A percentile compares a stretch with the other conserved stretches of the same genome.
Evolutionary conservation across 345 rosid genomes (phyloP).

Genomic region (Combretum micranthum): DNA sequence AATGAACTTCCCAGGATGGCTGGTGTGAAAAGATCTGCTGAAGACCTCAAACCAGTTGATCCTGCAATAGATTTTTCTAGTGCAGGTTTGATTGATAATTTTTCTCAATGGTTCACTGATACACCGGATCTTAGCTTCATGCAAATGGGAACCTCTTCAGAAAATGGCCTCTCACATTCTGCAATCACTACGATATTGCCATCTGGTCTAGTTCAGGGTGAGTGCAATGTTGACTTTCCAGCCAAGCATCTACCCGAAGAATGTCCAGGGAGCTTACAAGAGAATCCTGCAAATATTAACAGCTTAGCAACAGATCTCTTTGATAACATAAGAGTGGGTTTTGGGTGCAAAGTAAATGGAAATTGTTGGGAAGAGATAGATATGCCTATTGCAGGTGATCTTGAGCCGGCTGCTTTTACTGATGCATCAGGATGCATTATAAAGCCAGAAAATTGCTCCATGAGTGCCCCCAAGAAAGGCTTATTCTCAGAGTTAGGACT

Average conservation of each 20-base stretch:
- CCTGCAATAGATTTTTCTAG: constrained; percentile 33
- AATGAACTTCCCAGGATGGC: constrained; percentile 17
- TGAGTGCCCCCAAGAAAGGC: constrained; percentile 36
- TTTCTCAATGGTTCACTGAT: constrained; percentile 42
- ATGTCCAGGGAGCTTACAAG: constrained; percentile 13
- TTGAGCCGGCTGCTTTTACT: constrained; percentile 8
- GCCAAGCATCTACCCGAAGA: constrained; percentile 12
- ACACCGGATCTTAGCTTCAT: constrained; percentile 25
- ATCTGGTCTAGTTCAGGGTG: constrained; percentile 13
- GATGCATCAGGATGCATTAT: constrained; percentile 23
- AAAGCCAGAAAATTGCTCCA: constrained; percentile 23
- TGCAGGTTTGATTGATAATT: constrained; percentile 38
- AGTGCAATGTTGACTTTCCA: constrained; percentile 19
- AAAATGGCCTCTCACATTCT: constrained; percentile 19
- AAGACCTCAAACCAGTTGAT: constrained; percentile 31
- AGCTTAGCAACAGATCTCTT: constrained; percentile 37
- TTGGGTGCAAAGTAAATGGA: constrained; percentile 13
- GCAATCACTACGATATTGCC: constrained; percentile 14
- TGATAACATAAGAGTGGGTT: constrained; percentile 32
- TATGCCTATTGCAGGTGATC: constrained; percentile 11
- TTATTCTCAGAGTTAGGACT: constrained; percentile 75
- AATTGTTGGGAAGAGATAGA: constrained; percentile 23
- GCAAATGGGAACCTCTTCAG: constrained; percentile 11
- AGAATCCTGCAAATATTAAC: constrained; percentile 20
- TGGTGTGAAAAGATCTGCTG: constrained; percentile 17